These are phyloP conservation scores for Coemansia sp. DNA, from an alignment of 192 early-diverging fungal genomes.

Conservation along the genomic window DNA sequence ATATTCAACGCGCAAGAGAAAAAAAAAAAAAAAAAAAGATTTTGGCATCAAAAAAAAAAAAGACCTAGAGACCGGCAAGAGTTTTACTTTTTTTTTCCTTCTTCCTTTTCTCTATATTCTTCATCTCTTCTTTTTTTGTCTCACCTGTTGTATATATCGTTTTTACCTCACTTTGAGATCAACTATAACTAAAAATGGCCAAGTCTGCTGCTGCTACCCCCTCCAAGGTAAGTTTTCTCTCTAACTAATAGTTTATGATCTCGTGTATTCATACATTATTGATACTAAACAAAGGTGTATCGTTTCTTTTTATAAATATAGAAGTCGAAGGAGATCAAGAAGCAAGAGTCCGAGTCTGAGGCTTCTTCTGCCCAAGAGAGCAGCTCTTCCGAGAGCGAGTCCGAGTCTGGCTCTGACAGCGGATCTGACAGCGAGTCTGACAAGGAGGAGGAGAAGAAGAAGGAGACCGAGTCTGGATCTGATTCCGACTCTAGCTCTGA, in stretches of 20 bases:
- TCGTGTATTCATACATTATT: not conserved
- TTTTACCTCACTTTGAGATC: not conserved
- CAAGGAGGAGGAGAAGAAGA: conserved; percentile 17
- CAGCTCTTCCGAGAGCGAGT: conserved; percentile 19
- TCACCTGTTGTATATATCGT: conserved; percentile 19
- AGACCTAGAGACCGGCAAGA: not conserved
- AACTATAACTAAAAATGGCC: conserved; percentile 20
- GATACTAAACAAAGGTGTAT: not conserved
- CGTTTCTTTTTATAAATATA: not conserved
- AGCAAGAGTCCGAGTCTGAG: conserved; percentile 35
- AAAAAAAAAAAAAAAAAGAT: conserved; percentile 13
- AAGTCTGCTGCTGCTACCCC: conserved; percentile 32
- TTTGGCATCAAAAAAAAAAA: conserved; percentile 6
- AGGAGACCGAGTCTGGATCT: conserved; percentile 14
- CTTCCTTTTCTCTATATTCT: not conserved
- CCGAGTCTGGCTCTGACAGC: conserved; percentile 33
- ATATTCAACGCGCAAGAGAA: not conserved
- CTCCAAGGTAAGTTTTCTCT: not conserved
- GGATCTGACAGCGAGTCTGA: conserved; percentile 50
- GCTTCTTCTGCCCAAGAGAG: not conserved
- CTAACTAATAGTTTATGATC: not conserved
- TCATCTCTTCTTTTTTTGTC: not conserved
- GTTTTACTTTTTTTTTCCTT: not conserved
- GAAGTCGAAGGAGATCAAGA: conserved; percentile 8
- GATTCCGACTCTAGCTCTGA: conserved; percentile 23